Conservation (phyloP, 768 basidiomycete genomes). For the Cystobasidium ongulense region DNA sequence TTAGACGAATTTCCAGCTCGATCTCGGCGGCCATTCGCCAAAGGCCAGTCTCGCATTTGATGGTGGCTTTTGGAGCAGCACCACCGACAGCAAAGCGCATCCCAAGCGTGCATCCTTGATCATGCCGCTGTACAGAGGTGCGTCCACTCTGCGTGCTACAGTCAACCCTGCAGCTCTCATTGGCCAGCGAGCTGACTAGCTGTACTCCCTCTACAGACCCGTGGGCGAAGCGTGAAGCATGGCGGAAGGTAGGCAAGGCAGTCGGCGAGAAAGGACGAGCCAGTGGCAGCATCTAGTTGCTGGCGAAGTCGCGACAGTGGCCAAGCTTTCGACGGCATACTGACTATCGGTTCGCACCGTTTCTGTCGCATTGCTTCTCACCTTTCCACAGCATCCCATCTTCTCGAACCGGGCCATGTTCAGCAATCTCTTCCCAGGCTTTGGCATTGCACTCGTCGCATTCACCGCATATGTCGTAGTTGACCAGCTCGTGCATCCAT, state of each 20-base stretch:
- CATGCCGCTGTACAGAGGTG: slow-evolving; percentile 23
- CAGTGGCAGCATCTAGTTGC: slow-evolving; percentile 57
- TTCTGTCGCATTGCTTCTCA: not conserved
- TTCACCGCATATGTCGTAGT: slow-evolving; percentile 83
- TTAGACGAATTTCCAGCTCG: slow-evolving; percentile 15
- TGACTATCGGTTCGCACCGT: not conserved
- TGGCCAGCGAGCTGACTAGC: not conserved
- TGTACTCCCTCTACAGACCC: slow-evolving; percentile 4
- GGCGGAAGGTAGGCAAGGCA: slow-evolving; percentile 36
- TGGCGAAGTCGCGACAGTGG: slow-evolving; percentile 45
- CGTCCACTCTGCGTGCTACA: not conserved
- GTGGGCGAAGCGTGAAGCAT: slow-evolving; percentile 41
- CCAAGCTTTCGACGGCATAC: not conserved
- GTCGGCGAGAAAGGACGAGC: slow-evolving; percentile 49
- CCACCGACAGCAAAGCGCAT: not conserved
- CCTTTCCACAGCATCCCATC: slow-evolving; percentile 29
- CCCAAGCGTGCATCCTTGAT: not conserved
- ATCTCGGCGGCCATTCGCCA: not conserved
- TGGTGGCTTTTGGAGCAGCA: not conserved
- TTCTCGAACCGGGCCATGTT: slow-evolving; percentile 55
- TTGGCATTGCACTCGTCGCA: slow-evolving; percentile 82
- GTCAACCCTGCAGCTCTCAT: not conserved
- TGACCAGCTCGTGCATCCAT: slow-evolving; percentile 54
- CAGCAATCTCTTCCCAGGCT: slow-evolving; percentile 82
- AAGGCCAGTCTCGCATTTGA: not conserved